Percentiles rank a stretch among this genome's conserved stretches.
phyloP scores from a whole-genome alignment of 192 early-diverging fungal genomes.

The Coemansia furcata region DNA sequence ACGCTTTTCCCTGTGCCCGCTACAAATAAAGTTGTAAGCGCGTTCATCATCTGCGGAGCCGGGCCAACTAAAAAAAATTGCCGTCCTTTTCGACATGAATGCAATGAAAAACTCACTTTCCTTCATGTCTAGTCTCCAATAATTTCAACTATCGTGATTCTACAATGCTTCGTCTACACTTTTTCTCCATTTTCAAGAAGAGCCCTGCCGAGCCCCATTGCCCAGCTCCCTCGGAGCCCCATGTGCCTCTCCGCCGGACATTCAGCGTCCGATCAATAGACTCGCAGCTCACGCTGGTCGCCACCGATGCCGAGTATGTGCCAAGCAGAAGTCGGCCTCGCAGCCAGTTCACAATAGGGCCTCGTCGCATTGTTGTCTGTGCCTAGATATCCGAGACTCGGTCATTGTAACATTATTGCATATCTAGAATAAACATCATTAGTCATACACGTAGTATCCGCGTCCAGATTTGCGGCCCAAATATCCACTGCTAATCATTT shows the following conservation, averaged over 20 bases:
- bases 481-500: conserved; percentile 45
- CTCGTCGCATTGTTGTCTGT: conserved; percentile 33
- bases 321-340: conserved; percentile 10
- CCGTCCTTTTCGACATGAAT: background rate
- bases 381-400: background rate
- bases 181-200: conserved; percentile 21
- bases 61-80: conserved; percentile 17
- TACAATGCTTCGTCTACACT: conserved; percentile 20
- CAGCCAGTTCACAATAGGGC: conserved; percentile 49
- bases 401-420: background rate
- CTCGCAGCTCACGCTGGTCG: conserved; percentile 41
- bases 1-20: no score
- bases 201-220: background rate
- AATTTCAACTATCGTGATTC: background rate
- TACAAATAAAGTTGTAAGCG: background rate
- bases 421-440: background rate
- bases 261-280: conserved; percentile 9
- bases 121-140: background rate
- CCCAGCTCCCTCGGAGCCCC: background rate
- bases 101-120: background rate
- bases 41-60: background rate
- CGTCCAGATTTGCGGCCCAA: conserved; percentile 60
- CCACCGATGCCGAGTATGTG: background rate
- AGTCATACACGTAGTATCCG: conserved; percentile 55
- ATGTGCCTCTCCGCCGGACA: background rate